phyloP scores from a whole-genome alignment of 1,139 yeast species.

The Yamadazyma dushanensis region DNA sequence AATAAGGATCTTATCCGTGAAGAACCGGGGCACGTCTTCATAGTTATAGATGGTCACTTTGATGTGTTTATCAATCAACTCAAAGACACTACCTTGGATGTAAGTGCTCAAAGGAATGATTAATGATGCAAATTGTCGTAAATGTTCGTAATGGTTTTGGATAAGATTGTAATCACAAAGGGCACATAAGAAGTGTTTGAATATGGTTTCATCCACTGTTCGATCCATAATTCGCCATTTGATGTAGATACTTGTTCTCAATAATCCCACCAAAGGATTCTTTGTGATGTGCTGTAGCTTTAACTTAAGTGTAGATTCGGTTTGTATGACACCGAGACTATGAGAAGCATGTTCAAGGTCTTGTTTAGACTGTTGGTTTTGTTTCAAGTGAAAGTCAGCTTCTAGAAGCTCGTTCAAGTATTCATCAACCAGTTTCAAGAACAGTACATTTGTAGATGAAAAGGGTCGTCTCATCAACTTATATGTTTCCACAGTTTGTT shows the following conservation, averaged over 20 bases:
- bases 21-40: background rate
- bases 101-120: background rate
- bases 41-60: slow-evolving; percentile 2
- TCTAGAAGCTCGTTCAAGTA: background rate
- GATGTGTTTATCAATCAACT: background rate
- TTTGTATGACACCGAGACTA: background rate
- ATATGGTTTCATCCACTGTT: slow-evolving; percentile 1
- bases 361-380: background rate
- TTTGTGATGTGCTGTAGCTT: slow-evolving; percentile 5
- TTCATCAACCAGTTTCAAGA: slow-evolving; percentile 2
- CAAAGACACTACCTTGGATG: background rate
- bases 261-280: slow-evolving; percentile 8
- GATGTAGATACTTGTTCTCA: slow-evolving; percentile 9
- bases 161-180: slow-evolving; percentile 21
- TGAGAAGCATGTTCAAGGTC: background rate
- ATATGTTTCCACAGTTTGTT: background rate
- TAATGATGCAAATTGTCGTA: slow-evolving; percentile 1
- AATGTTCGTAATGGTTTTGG: slow-evolving; percentile 9
- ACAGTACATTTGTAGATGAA: slow-evolving; percentile 1
- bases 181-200: slow-evolving; percentile 13
- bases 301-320: background rate
- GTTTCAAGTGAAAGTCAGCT: background rate
- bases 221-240: slow-evolving; percentile 3
- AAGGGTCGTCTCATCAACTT: slow-evolving; percentile 2
- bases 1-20: slow-evolving; percentile 1